Evolutionary conservation across 805 yeast genomes (phyloP), one percentile per base, ranked within the genome.

Genomic region (Allodekkera sacchari): DNA sequence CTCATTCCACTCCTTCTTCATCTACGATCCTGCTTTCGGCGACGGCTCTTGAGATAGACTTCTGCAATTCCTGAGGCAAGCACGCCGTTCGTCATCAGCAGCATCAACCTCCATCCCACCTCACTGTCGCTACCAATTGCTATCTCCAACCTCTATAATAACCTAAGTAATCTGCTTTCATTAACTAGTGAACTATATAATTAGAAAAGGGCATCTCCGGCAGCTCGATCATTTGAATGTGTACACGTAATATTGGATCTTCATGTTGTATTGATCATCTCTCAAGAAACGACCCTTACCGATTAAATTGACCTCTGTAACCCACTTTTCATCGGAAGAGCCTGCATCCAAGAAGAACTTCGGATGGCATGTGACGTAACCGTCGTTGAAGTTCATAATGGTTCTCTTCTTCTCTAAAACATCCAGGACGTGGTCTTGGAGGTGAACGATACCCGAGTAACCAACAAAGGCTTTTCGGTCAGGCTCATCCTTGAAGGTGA

Each of bases 211-310:
- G n/a, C n/a, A n/a, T n/a, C n/a, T n/a, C n/a, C n/a, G n/a, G n/a
- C n/a, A n/a, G n/a, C 6, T n/a, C n/a, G n/a, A n/a, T n/a, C 22
- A 28, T 15, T 39, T 58, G 38, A 53, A 45, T 18, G 64, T 55
- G 41, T 68, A 71, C 33, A 70, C 52, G 39, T 56, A 61, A 57
- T 75, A 76, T 53, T 77, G 81, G 25, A 77, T 81, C 38, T 55
- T 63, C 36, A 72, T 50, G 2, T 22, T 41, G 14, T 69, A 74
- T 6, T 57, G 45, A 4, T 50, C 59, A 38, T 67, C 70, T 43
- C 77, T 62, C 29, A 68, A 46, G 44, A 75, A 74, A 36, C 78
- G 63, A 21, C 84, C 83, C 47, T 66, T 71, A 14, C 80, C 83
- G 15, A 73, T 30, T 35, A 74, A 58, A 41, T 63, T 68, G 48